Percentiles rank a stretch among this genome's conserved stretches.
Conservation (phyloP, 805 yeast genomes). For the Komagataella pastoris region DNA sequence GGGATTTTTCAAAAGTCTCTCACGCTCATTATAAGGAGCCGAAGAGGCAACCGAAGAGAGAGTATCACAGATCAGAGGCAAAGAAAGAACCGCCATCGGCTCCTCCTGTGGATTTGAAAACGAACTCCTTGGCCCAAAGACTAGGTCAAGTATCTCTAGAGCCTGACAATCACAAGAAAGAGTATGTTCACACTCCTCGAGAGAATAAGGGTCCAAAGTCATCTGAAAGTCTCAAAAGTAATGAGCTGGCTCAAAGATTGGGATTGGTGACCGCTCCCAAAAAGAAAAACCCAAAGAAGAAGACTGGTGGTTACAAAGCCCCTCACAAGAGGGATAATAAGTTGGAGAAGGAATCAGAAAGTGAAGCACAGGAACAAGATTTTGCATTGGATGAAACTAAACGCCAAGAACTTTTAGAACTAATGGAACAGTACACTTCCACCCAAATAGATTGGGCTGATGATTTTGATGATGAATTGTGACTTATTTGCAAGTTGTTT, state of each 20-base stretch:
- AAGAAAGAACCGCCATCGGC: not conserved
- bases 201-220: not conserved
- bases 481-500: not conserved
- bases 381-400: not conserved
- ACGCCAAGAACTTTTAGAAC: not conserved
- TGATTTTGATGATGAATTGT: not conserved
- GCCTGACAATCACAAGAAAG: not conserved
- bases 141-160: not conserved
- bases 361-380: not conserved
- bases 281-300: not conserved
- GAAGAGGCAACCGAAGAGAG: not conserved
- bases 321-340: not conserved
- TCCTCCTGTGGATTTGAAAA: not conserved
- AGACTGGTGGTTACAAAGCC: not conserved
- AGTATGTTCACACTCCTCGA: not conserved
- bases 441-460: not conserved
- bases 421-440: not conserved
- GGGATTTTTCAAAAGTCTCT: not conserved
- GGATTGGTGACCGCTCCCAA: not conserved
- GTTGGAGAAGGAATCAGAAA: not conserved
- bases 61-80: not conserved
- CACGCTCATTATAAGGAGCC: not conserved
- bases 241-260: not conserved
- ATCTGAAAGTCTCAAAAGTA: not conserved
- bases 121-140: not conserved